A percentile compares a stretch with the other conserved stretches of the same genome.
These are phyloP conservation scores for Populus tomentosa DNA, from an alignment of 441 rosid species.

Conservation along the genomic window DNA sequence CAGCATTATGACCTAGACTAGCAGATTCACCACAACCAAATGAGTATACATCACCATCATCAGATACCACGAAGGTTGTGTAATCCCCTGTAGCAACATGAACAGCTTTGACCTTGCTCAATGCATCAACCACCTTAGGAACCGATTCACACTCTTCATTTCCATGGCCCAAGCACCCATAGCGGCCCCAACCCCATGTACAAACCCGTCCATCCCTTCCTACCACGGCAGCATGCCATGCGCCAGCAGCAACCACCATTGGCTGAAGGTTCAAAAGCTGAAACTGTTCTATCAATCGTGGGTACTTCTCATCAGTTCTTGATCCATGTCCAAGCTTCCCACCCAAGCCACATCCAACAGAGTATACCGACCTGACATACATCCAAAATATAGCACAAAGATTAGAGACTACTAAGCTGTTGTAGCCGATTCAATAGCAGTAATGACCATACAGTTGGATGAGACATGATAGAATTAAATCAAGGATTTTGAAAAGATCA, in stretches of 20 bases:
- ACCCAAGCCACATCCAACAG: constrained; percentile 98
- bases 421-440: neutral
- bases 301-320: constrained; percentile 83
- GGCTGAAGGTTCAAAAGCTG: constrained; percentile 74
- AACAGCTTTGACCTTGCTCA: constrained; percentile 75
- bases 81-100: constrained; percentile 93
- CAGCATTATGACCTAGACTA: constrained; percentile 79
- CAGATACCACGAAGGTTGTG: constrained; percentile 88
- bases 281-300: constrained; percentile 81
- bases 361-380: constrained; percentile 85
- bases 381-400: constrained; percentile 10
- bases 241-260: constrained; percentile 86
- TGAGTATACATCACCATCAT: constrained; percentile 83
- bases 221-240: constrained; percentile 98
- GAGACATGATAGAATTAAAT: neutral
- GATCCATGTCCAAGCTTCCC: constrained; percentile 98
- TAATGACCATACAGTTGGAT: neutral
- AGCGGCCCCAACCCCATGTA: constrained; percentile 99
- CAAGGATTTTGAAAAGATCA: neutral
- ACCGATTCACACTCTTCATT: constrained; percentile 76
- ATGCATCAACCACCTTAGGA: constrained; percentile 88
- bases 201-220: constrained; percentile 93
- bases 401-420: constrained; percentile 10
- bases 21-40: constrained; percentile 93
- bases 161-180: constrained; percentile 97